Evolutionary conservation across 495 filamentous ascomycete species (phyloP).

Genomic region (Daldinia concentrica): DNA sequence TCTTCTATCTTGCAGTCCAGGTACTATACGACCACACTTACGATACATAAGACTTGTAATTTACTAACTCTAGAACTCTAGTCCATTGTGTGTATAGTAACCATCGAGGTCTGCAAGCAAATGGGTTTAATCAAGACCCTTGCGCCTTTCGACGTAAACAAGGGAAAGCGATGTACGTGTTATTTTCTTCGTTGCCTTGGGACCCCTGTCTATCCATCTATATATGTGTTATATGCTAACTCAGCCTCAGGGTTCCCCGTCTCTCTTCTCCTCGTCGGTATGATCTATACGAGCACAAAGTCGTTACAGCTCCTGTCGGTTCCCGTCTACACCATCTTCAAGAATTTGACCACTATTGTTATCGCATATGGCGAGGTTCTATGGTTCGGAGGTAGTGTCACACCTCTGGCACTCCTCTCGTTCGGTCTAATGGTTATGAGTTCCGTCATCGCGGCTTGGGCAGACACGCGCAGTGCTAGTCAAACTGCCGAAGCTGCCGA

Average conservation of each 20-base stretch:
- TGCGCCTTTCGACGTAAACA: conserved; percentile 83
- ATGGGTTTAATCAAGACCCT: conserved; percentile 86
- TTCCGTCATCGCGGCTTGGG: conserved; percentile 95
- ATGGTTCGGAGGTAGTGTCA: conserved; percentile 97
- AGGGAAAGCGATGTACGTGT: conserved; percentile 87
- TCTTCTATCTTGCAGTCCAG: conserved; percentile 92
- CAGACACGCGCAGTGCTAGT: conserved; percentile 90
- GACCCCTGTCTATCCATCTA: not conserved
- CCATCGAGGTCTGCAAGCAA: conserved; percentile 86
- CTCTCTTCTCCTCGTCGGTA: conserved; percentile 94
- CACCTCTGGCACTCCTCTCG: conserved; percentile 85
- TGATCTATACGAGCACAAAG: conserved; percentile 99
- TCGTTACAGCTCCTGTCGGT: conserved; percentile 97
- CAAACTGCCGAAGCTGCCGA: conserved; percentile 69
- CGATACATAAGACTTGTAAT: not conserved
- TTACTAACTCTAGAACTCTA: conserved; percentile 52
- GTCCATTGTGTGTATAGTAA: conserved; percentile 90
- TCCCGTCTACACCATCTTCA: conserved; percentile 99
- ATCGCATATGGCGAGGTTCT: conserved; percentile 99
- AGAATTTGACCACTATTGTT: conserved; percentile 98
- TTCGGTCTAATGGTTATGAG: conserved; percentile 98
- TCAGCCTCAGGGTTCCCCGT: conserved; percentile 86
- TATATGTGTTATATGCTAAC: conserved; percentile 33
- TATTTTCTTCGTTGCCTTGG: not conserved
- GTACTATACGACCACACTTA: conserved; percentile 60